phyloP scores from a whole-genome alignment of 306 rosid genomes.

The Benincasa hispida region DNA sequence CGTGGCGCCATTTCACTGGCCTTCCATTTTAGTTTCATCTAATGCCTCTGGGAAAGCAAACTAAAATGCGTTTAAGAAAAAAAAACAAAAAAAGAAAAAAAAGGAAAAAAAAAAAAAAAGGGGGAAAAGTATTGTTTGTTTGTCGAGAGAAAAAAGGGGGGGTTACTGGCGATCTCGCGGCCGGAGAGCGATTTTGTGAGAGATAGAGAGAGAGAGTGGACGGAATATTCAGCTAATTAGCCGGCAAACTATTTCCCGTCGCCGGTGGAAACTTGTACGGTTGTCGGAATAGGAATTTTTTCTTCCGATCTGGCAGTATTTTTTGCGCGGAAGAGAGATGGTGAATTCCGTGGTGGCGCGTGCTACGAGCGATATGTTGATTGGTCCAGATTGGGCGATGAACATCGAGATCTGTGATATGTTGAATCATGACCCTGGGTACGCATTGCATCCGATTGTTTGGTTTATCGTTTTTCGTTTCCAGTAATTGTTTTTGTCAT shows the following conservation, averaged over 20 bases:
- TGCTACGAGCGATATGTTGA: conserved; percentile 85
- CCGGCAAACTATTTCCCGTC: conserved; percentile 4
- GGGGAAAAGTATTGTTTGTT: neutral
- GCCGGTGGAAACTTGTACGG: conserved; percentile 9
- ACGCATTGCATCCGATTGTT: conserved; percentile 19
- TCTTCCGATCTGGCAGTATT: conserved; percentile 18
- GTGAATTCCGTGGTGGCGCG: conserved; percentile 91
- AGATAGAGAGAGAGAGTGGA: conserved; percentile 15
- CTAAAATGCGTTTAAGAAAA: neutral
- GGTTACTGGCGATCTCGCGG: conserved; percentile 14
- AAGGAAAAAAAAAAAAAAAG: neutral
- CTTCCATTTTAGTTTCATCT: neutral
- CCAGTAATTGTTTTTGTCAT: neutral
- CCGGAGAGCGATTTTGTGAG: neutral
- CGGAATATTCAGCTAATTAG: neutral
- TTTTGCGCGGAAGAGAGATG: conserved; percentile 30
- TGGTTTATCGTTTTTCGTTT: conserved; percentile 8
- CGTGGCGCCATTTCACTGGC: neutral
- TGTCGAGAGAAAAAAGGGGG: conserved; percentile 28
- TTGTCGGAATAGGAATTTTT: conserved; percentile 12
- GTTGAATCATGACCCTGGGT: conserved; percentile 84
- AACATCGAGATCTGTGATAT: conserved; percentile 96
- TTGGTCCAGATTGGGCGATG: conserved; percentile 99
- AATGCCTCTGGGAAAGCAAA: conserved; percentile 2
- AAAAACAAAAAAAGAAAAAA: neutral